phyloP scores from a whole-genome alignment of 208 protist species.

The Crithidia sp. region DNA sequence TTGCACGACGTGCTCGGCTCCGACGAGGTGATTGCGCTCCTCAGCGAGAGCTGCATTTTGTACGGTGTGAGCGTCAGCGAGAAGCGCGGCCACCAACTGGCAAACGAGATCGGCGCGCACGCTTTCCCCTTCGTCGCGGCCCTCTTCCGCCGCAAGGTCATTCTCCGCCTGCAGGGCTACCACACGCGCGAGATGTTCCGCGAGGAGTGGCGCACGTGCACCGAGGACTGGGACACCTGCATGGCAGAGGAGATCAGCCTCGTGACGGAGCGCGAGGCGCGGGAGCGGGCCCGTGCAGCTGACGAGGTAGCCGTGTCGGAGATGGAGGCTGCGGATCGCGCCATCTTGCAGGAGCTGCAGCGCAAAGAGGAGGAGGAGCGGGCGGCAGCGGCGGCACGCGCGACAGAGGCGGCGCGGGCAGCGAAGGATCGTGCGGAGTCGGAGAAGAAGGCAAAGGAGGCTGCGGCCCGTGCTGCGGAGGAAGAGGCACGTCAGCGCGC shows the following conservation, averaged over 20 bases:
- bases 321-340: conserved; percentile 66
- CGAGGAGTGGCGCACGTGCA: conserved; percentile 50
- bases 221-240: conserved; percentile 64
- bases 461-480: conserved; percentile 26
- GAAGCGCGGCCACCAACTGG: conserved; percentile 47
- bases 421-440: conserved; percentile 31
- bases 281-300: conserved; percentile 52
- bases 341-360: conserved; percentile 47
- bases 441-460: conserved; percentile 21
- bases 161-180: conserved; percentile 64
- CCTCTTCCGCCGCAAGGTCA: conserved; percentile 53
- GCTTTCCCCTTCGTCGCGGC: conserved; percentile 75
- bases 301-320: conserved; percentile 47
- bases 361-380: conserved; percentile 32
- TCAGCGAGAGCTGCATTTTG: conserved; percentile 59
- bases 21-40: conserved; percentile 45
- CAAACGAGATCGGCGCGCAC: conserved; percentile 51
- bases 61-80: conserved; percentile 66
- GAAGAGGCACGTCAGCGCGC: conserved; percentile 31
- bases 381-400: conserved; percentile 20
- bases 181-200: conserved; percentile 52
- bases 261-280: conserved; percentile 61
- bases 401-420: conserved; percentile 30
- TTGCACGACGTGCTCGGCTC: conserved; percentile 56
- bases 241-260: conserved; percentile 68